Conservation (phyloP, 768 basidiomycete genomes). For the Rubroboletus satanas region DNA sequence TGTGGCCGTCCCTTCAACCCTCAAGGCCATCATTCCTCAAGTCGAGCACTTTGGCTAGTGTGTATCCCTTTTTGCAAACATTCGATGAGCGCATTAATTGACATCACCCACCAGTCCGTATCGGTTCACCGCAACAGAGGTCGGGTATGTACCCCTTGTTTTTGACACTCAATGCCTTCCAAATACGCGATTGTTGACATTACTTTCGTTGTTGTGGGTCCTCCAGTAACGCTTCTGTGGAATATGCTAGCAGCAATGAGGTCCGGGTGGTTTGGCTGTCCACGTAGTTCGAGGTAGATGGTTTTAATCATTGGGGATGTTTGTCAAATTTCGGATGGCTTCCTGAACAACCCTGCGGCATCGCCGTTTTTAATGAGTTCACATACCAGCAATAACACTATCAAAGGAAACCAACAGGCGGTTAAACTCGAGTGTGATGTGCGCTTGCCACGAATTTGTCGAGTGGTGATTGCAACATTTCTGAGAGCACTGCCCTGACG, state of each 20-base stretch:
- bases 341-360: neutral
- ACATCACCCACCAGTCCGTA: neutral
- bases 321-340: neutral
- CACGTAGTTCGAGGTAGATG: neutral
- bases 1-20: accelerated
- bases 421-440: too few species aligned
- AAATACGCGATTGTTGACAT: neutral
- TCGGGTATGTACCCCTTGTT: neutral
- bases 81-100: neutral
- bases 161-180: neutral
- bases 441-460: neutral
- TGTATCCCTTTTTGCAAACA: neutral
- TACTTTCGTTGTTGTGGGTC: too few species aligned
- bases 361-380: neutral
- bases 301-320: neutral
- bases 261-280: neutral
- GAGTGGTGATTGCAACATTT: neutral
- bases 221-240: neutral
- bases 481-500: too few species aligned
- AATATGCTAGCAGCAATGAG: neutral
- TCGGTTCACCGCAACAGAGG: neutral
- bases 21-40: accelerated
- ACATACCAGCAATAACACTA: neutral
- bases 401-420: too few species aligned
- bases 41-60: accelerated